Percentiles rank a stretch among this genome's conserved stretches.
These are phyloP conservation scores for Ophiostoma piceae DNA, from an alignment of 2,329 filamentous ascomycete species.

Conservation along the genomic window DNA sequence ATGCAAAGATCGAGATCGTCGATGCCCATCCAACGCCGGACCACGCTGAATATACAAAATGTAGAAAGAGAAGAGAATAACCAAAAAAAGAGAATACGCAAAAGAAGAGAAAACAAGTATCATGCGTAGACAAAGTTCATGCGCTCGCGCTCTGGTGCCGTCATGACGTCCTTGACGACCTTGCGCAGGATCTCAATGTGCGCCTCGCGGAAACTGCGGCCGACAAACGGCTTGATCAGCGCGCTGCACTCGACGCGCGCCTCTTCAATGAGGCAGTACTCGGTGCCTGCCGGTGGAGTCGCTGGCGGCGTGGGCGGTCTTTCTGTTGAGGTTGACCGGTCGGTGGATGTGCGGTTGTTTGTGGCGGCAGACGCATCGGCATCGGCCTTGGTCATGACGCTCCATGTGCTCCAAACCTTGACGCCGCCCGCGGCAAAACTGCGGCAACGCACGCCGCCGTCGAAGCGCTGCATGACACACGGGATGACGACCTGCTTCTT, in stretches of 20 bases:
- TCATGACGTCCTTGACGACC: conserved; percentile 31
- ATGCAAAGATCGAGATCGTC: not conserved
- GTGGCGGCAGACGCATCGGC: not conserved
- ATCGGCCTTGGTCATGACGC: conserved; percentile 30
- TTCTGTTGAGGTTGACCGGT: not conserved
- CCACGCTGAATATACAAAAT: not conserved
- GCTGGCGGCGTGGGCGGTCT: not conserved
- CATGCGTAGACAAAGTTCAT: conserved; percentile 7
- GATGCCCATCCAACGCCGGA: conserved; percentile 5
- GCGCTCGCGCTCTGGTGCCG: not conserved
- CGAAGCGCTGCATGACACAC: conserved; percentile 42
- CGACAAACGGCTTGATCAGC: conserved; percentile 36
- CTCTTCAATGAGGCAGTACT: conserved; percentile 35
- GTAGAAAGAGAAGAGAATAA: not conserved
- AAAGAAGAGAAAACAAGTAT: too few relatives aligned
- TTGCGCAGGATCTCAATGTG: conserved; percentile 35
- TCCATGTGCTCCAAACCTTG: conserved; percentile 39
- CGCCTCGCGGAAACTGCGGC: conserved; percentile 31
- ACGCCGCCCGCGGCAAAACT: conserved; percentile 42
- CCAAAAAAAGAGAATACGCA: not conserved
- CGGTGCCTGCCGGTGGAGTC: conserved; percentile 11
- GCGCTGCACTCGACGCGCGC: conserved; percentile 34
- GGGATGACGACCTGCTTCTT: conserved; percentile 40
- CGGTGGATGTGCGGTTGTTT: not conserved
- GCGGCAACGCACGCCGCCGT: conserved; percentile 40